Evolutionary conservation across 2,329 filamentous ascomycete genomes (phyloP).

Genomic region (Bipolaris bicolor): DNA sequence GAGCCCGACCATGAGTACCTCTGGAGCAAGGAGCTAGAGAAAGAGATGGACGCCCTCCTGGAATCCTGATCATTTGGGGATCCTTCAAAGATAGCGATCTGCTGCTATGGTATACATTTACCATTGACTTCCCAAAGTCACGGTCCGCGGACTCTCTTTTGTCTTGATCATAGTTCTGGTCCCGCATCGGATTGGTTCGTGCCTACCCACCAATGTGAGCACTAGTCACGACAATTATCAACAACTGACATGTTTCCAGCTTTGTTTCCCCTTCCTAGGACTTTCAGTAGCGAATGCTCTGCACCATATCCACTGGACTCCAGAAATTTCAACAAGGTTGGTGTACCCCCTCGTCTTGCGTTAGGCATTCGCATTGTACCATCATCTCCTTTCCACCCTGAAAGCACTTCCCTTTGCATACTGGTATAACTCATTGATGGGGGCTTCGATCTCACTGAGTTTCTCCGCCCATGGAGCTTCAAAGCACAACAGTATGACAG

Average conservation of each 20-base stretch:
- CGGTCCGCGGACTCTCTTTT: not conserved
- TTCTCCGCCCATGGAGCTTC: not conserved
- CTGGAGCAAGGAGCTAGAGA: slow-evolving; percentile 34
- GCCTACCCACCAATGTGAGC: slow-evolving; percentile 7
- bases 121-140: not conserved
- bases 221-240: slow-evolving; percentile 11
- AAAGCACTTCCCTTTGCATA: not conserved
- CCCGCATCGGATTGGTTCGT: slow-evolving; percentile 24
- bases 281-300: slow-evolving; percentile 3
- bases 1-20: slow-evolving; percentile 37
- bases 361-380: not conserved
- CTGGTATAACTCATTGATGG: not conserved
- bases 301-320: not conserved
- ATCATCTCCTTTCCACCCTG: not conserved
- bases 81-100: not conserved
- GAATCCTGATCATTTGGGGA: slow-evolving; percentile 17
- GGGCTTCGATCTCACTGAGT: not conserved
- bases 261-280: not conserved
- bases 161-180: not conserved
- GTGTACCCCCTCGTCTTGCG: not conserved
- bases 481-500: not conserved
- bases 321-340: not conserved
- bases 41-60: slow-evolving; percentile 36
- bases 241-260: slow-evolving; percentile 1
- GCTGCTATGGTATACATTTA: not conserved